phyloP scores from a whole-genome alignment of 2,329 filamentous ascomycete genomes.

The Teratosphaeria destructans region DNA sequence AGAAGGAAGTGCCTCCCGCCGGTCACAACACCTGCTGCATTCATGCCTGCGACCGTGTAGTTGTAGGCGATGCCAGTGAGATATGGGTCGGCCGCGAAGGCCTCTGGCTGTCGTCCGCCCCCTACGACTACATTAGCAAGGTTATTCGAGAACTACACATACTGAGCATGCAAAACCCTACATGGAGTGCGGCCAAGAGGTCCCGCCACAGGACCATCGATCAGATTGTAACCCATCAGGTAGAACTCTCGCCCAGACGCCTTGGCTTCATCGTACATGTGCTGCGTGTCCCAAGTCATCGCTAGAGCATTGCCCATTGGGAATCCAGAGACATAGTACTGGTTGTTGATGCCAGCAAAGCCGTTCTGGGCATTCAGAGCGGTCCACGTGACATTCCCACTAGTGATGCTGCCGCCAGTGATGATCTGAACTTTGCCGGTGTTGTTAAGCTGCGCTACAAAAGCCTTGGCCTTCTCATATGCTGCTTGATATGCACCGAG shows the following conservation, averaged over 20 bases:
- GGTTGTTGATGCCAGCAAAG: conserved; percentile 54
- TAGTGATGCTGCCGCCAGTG: conserved; percentile 45
- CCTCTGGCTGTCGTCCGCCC: not conserved
- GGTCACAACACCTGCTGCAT: conserved; percentile 27
- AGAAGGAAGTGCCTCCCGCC: conserved; percentile 43
- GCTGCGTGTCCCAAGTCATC: conserved; percentile 42
- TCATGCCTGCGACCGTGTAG: conserved; percentile 13
- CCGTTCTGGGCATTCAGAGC: conserved; percentile 29
- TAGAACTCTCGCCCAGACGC: conserved; percentile 39
- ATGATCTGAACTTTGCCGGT: conserved; percentile 27
- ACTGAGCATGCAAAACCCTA: conserved; percentile 29
- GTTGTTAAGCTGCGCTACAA: conserved; percentile 24
- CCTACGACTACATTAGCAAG: not conserved
- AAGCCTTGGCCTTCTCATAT: conserved; percentile 21
- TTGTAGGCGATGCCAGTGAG: conserved; percentile 11
- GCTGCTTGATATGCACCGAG: conserved; percentile 5
- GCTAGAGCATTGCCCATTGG: conserved; percentile 57
- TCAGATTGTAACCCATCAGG: conserved; percentile 22
- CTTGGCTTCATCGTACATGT: conserved; percentile 42
- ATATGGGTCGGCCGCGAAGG: conserved; percentile 7
- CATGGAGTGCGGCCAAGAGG: conserved; percentile 32
- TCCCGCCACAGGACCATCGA: conserved; percentile 58
- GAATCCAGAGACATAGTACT: conserved; percentile 66
- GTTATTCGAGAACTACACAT: not conserved
- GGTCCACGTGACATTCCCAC: conserved; percentile 50